Conservation (phyloP, 2,329 filamentous ascomycete genomes). For the Fusarium pseudoanthophilum region DNA sequence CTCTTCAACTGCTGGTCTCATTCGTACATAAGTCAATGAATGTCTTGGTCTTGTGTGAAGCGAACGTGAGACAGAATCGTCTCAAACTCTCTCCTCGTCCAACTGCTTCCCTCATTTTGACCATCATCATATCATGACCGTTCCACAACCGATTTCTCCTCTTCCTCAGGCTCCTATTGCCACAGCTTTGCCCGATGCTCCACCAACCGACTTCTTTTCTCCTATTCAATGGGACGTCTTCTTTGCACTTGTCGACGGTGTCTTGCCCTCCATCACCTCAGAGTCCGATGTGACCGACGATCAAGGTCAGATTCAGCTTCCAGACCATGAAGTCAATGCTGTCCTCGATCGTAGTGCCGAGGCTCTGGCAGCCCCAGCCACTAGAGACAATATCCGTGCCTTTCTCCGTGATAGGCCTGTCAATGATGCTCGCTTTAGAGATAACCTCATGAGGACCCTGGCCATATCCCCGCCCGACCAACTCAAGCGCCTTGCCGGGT, state of each 20-base stretch:
- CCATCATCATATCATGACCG: conserved; percentile 21
- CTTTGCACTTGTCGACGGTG: conserved; percentile 65
- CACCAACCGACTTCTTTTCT: conserved; percentile 53
- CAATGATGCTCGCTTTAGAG: conserved; percentile 63
- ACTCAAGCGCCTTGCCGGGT: conserved; percentile 51
- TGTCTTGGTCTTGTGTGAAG: conserved; percentile 32
- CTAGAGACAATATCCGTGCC: conserved; percentile 58
- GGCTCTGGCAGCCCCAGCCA: conserved; percentile 52
- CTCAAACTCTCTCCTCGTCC: conserved; percentile 20
- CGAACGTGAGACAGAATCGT: conserved; percentile 32
- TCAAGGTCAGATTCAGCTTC: conserved; percentile 56
- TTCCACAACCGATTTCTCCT: conserved; percentile 29
- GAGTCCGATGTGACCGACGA: conserved; percentile 53
- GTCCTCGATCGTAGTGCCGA: conserved; percentile 54
- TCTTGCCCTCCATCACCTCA: conserved; percentile 68
- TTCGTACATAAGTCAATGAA: conserved; percentile 19
- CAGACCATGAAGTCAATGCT: conserved; percentile 61
- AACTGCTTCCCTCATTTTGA: conserved; percentile 16
- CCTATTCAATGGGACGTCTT: conserved; percentile 65
- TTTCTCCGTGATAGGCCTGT: conserved; percentile 65
- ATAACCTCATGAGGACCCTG: conserved; percentile 58
- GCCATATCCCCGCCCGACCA: conserved; percentile 48
- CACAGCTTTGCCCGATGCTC: conserved; percentile 44
- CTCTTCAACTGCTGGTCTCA: not conserved
- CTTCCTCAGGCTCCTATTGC: conserved; percentile 25